Evolutionary conservation across 495 filamentous ascomycete genomes (phyloP), one percentile per base, ranked within the genome.

Genomic region (Xylaria sp.): DNA sequence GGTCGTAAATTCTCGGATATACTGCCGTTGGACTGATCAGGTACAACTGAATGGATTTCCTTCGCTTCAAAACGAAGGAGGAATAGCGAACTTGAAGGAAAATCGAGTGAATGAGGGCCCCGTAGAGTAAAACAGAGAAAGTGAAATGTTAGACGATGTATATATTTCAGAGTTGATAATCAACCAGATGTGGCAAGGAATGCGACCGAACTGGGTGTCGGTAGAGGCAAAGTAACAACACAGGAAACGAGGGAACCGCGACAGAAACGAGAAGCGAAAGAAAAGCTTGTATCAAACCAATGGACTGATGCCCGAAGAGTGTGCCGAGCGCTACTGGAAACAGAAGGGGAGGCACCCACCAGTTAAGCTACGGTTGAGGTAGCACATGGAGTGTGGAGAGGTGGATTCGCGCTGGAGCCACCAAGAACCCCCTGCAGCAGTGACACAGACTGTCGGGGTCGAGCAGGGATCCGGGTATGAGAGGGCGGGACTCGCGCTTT

Each of bases 371-470:
- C 19, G 29, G 59, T 37, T 59, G 33, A n/a, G n/a, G 57, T 62
- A 62, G 59, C 59, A 37, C 35, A 62, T 62, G 59, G 21, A 17
- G 59, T 29, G 43, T 24, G 35, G 59, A 62, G n/a, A 33, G 24
- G 31, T 35, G 46, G 64, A 35, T 66, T 50, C 43, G 44, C 33
- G 63, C 63, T 66, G 21, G 35, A 2, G 1, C 64, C 31, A n/a
- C 35, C 35, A 52, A 52, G 21, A 26, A 24, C 64, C 64, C 63
- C 64, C 48, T 67, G 64, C 64, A 55, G 64, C 46, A 67, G 64
- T 55, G 48, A 41, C 46, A 67, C 64, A 67, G 46, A 41, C 46
- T 40, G 48, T 55, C 64, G 64, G 64, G 63, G 63, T 35, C 46
- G 63, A 31, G 12, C 63, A 48, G 63, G 63, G 46, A 40, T 53